phyloP scores from a whole-genome alignment of 495 filamentous ascomycete genomes.

The Cryomyces minteri region DNA sequence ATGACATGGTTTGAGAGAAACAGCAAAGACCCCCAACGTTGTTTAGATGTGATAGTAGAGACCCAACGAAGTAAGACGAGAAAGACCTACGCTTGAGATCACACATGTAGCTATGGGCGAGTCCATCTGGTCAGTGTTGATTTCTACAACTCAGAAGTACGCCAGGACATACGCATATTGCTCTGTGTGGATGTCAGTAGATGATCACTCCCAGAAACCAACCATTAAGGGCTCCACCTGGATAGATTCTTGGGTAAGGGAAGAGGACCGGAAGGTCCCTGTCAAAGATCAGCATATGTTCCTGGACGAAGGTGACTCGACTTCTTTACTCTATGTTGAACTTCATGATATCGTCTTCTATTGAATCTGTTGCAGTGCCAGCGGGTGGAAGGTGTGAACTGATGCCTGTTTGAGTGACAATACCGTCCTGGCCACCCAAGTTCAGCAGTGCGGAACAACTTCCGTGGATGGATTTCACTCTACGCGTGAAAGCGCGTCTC shows the following conservation, averaged over 20 bases:
- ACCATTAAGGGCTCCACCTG: constrained; percentile 29
- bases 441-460: too few species aligned
- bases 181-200: constrained; percentile 25
- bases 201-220: not conserved
- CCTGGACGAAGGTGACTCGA: constrained; percentile 1
- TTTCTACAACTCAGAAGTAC: not conserved
- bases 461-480: too few species aligned
- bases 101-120: constrained; percentile 62
- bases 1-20: too few species aligned
- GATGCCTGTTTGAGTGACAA: too few species aligned
- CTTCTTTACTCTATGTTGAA: constrained; percentile 76
- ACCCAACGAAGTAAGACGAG: not conserved
- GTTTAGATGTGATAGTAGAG: not conserved
- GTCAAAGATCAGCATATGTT: constrained; percentile 7
- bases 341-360: constrained; percentile 40
- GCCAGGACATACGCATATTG: constrained; percentile 60
- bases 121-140: not conserved
- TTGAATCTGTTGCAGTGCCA: too few species aligned
- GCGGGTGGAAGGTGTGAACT: too few species aligned
- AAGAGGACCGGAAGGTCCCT: constrained; percentile 91
- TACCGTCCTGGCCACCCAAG: too few species aligned
- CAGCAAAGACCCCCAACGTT: too few species aligned
- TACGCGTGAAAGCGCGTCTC: too few species aligned
- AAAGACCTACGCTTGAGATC: constrained; percentile 61
- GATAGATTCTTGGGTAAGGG: constrained; percentile 93